Conservation (phyloP, 1,284 basidiomycete genomes). For the Cutaneotrichosporon arboriforme region DNA sequence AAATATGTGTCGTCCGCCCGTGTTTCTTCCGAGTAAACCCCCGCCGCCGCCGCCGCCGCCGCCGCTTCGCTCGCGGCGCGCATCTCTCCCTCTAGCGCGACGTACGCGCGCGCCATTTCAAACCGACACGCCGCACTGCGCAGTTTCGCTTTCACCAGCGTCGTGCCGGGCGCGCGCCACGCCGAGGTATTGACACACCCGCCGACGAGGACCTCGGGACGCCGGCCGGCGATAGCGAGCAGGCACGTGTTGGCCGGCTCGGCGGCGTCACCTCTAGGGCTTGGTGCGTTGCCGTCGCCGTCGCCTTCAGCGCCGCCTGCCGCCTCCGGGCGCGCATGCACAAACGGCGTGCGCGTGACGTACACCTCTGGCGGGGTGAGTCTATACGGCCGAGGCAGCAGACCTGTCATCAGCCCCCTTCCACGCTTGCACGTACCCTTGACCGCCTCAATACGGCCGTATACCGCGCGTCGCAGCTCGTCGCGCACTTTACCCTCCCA, state of each 20-base stretch:
- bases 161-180: constrained; percentile 34
- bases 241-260: constrained; percentile 12
- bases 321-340: constrained; percentile 50
- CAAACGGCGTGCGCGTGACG: constrained; percentile 54
- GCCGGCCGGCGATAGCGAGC: constrained; percentile 27
- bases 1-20: no score
- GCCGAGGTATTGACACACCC: constrained; percentile 15
- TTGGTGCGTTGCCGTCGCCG: no score
- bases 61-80: background rate
- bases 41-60: background rate
- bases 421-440: constrained; percentile 28
- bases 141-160: constrained; percentile 23
- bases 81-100: constrained; percentile 20
- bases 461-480: constrained; percentile 57
- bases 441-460: constrained; percentile 21
- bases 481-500: constrained; percentile 58
- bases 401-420: constrained; percentile 6
- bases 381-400: constrained; percentile 17
- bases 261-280: no score
- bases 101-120: constrained; percentile 52
- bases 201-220: constrained; percentile 52
- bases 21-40: background rate
- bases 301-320: no score
- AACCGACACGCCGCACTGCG: constrained; percentile 32
- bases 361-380: constrained; percentile 49